Evolutionary conservation across 2,329 filamentous ascomycete genomes (phyloP).

Genomic region (Aspergillus tanneri): DNA sequence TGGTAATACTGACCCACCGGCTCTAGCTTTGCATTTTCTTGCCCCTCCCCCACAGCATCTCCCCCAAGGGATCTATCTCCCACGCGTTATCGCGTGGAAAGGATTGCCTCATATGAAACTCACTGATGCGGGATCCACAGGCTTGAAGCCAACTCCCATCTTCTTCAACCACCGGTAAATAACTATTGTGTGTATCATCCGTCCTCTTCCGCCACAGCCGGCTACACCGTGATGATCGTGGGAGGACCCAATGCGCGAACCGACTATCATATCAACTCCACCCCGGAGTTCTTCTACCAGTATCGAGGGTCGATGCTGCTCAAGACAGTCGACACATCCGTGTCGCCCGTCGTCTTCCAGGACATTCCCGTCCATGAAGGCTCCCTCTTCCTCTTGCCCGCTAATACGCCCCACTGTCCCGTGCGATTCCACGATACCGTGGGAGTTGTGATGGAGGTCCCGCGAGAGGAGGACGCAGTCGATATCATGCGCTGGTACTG

Average conservation of each 20-base stretch:
- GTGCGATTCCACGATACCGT: slow-evolving; percentile 91
- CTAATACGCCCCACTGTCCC: slow-evolving; percentile 95
- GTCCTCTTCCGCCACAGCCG: slow-evolving; percentile 69
- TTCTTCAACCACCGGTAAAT: slow-evolving; percentile 90
- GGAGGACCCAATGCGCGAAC: slow-evolving; percentile 94
- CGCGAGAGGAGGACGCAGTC: slow-evolving; percentile 64
- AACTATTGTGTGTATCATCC: slow-evolving; percentile 94
- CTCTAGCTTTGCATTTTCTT: background rate
- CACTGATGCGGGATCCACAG: slow-evolving; percentile 46
- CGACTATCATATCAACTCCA: slow-evolving; percentile 97
- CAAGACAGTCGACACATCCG: slow-evolving; percentile 73
- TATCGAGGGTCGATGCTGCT: slow-evolving; percentile 90
- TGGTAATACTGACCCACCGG: slow-evolving; percentile 33
- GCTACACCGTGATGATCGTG: slow-evolving; percentile 89
- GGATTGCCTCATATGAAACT: background rate
- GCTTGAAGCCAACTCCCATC: slow-evolving; percentile 87
- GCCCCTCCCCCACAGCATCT: slow-evolving; percentile 19
- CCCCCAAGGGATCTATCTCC: slow-evolving; percentile 6
- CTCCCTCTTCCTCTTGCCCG: slow-evolving; percentile 87
- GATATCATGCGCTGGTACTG: slow-evolving; percentile 95
- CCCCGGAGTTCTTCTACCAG: slow-evolving; percentile 98
- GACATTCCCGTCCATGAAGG: slow-evolving; percentile 90
- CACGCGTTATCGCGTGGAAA: no score
- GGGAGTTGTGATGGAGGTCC: slow-evolving; percentile 89
- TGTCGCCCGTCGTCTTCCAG: slow-evolving; percentile 60